Conservation (phyloP, 2,329 filamentous ascomycete species). For the Furcasterigmium furcatum region DNA sequence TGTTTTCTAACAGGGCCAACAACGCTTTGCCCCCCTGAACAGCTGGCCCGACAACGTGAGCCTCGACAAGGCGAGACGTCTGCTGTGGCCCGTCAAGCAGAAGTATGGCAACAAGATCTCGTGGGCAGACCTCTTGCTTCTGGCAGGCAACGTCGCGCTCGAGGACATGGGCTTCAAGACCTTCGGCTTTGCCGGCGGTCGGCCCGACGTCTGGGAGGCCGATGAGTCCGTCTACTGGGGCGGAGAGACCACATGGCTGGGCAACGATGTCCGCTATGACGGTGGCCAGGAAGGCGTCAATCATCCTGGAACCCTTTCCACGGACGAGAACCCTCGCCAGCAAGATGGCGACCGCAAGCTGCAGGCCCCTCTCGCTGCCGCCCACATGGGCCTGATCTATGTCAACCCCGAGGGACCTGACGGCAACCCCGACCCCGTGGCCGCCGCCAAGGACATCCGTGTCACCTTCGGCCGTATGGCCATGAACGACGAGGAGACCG, state of each 20-base stretch:
- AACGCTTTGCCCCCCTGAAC: constrained; percentile 78
- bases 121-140: constrained; percentile 70
- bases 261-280: constrained; percentile 68
- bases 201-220: constrained; percentile 69
- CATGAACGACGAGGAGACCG: constrained; percentile 81
- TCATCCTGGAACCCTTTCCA: constrained; percentile 23
- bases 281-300: constrained; percentile 34
- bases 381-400: constrained; percentile 77
- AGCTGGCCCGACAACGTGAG: constrained; percentile 78
- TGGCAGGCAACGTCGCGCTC: constrained; percentile 73
- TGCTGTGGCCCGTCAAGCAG: constrained; percentile 75
- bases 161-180: constrained; percentile 75
- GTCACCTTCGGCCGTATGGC: constrained; percentile 75
- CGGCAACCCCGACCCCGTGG: constrained; percentile 66
- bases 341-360: constrained; percentile 59
- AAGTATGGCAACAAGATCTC: constrained; percentile 83
- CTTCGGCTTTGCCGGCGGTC: constrained; percentile 71
- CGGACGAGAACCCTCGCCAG: constrained; percentile 41
- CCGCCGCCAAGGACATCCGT: constrained; percentile 69
- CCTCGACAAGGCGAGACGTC: constrained; percentile 76
- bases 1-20: constrained; percentile 57
- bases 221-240: constrained; percentile 79
- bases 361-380: constrained; percentile 65
- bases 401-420: constrained; percentile 79
- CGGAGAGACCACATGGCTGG: constrained; percentile 69